Evolutionary conservation across 495 filamentous ascomycete species (phyloP).

Genomic region (Cercophora newfieldiana): DNA sequence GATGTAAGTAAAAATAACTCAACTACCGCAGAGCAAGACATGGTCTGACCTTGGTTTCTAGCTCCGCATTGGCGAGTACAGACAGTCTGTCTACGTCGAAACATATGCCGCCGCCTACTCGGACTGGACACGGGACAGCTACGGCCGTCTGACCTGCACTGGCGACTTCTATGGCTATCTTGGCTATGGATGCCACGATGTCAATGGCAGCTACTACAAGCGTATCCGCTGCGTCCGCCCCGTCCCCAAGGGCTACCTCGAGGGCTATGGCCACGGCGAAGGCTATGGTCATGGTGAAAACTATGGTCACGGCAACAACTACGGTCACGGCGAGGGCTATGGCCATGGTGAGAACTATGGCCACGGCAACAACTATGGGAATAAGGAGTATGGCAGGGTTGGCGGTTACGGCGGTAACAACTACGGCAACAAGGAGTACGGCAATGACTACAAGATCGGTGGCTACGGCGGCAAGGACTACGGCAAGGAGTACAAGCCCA

Average conservation of each 20-base stretch:
- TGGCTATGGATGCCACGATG: slow-evolving; percentile 20
- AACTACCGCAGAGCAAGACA: too few relatives aligned
- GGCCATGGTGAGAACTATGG: neutral
- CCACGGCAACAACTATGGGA: neutral
- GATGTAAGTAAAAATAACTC: slow-evolving; percentile 17
- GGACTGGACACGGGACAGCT: slow-evolving; percentile 11
- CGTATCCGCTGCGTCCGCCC: slow-evolving; percentile 23
- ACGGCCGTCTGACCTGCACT: slow-evolving; percentile 19
- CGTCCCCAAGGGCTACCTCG: slow-evolving; percentile 21
- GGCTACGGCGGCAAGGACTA: neutral
- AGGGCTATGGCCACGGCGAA: slow-evolving; percentile 12
- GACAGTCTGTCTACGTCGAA: slow-evolving; percentile 21
- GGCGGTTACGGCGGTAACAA: slow-evolving; percentile 1
- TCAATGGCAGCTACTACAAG: slow-evolving; percentile 17
- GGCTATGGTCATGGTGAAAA: neutral
- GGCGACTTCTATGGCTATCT: slow-evolving; percentile 25
- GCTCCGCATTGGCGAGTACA: slow-evolving; percentile 15
- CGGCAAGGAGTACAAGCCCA: too few relatives aligned
- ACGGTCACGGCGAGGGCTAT: neutral
- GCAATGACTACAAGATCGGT: too few relatives aligned
- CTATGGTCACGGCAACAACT: neutral
- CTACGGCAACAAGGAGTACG: too few relatives aligned
- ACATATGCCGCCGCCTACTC: slow-evolving; percentile 21
- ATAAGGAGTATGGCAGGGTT: too few relatives aligned
- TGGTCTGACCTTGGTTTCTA: neutral